These are phyloP conservation scores for Ligustrum vulgare DNA, from an alignment of 257 asterid genomes.

Conservation along the genomic window DNA sequence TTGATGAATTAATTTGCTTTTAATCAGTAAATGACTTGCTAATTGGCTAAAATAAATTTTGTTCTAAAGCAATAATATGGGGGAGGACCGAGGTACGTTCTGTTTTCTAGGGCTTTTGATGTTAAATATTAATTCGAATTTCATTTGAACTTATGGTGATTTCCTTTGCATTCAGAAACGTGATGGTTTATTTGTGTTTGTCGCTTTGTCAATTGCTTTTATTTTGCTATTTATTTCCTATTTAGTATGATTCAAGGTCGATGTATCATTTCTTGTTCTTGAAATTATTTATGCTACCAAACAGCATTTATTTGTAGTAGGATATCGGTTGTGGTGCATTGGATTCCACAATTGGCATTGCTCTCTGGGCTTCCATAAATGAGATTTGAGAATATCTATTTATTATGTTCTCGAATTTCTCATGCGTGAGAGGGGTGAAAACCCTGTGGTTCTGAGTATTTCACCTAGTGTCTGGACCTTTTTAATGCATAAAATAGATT, in stretches of 20 bases:
- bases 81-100: background rate
- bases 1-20: constrained; percentile 10
- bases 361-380: background rate
- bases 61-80: background rate
- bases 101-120: constrained; percentile 34
- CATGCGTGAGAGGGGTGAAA: background rate
- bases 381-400: background rate
- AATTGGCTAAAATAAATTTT: constrained; percentile 20
- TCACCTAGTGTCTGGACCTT: background rate
- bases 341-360: background rate
- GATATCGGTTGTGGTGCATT: background rate
- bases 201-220: background rate
- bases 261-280: background rate
- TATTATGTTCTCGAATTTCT: background rate
- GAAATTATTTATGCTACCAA: background rate
- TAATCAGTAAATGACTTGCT: background rate
- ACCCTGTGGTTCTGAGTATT: background rate
- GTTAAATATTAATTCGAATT: background rate
- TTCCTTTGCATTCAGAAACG: background rate
- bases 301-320: no score
- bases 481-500: background rate
- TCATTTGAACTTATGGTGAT: background rate
- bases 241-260: background rate
- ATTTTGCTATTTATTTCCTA: background rate
- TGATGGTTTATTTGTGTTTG: background rate